Evolutionary conservation across 2,329 filamentous ascomycete species (phyloP).

Genomic region (Gnomoniopsis sp.): DNA sequence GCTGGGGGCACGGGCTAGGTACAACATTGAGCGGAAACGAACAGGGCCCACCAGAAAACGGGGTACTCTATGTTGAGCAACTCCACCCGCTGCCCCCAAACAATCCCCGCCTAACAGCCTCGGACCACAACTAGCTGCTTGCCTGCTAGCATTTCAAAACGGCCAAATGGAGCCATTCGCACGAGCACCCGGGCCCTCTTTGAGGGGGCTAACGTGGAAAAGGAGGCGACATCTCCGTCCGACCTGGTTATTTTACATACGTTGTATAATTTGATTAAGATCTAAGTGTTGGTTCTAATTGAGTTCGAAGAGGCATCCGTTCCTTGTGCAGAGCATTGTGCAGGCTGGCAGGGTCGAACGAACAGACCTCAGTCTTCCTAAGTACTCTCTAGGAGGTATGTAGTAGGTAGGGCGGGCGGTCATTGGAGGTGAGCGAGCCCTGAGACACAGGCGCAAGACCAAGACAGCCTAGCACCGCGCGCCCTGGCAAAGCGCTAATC

Average conservation of each 20-base stretch:
- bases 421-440: background rate
- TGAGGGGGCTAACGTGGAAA: background rate
- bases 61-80: background rate
- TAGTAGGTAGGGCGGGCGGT: too few relatives aligned
- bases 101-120: background rate
- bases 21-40: background rate
- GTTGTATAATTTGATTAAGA: background rate
- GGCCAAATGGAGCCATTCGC: too few relatives aligned
- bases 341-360: too few relatives aligned
- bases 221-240: background rate
- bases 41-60: background rate
- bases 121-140: background rate
- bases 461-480: too few relatives aligned
- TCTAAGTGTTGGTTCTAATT: background rate
- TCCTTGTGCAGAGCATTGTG: background rate
- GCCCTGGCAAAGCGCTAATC: background rate
- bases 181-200: background rate
- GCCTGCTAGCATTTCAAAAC: background rate
- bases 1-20: background rate
- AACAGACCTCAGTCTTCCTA: too few relatives aligned
- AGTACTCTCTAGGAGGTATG: too few relatives aligned
- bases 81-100: too few relatives aligned
- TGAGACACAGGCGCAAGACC: too few relatives aligned
- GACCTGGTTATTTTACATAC: background rate
- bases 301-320: too few relatives aligned